phyloP scores from a whole-genome alignment of 2,329 filamentous ascomycete species.

The Aspergillus sojae region DNA sequence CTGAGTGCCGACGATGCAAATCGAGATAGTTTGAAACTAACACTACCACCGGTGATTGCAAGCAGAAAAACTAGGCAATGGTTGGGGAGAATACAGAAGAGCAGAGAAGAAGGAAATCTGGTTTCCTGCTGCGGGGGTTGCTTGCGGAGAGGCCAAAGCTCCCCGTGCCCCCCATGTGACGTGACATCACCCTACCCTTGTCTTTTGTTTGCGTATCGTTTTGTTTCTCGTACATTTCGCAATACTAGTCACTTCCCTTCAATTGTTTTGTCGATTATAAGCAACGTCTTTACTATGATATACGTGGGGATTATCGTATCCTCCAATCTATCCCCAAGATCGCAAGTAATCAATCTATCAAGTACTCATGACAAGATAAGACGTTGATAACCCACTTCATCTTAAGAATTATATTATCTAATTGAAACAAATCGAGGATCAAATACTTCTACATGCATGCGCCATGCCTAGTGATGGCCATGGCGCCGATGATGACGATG shows the following conservation, averaged over 20 bases:
- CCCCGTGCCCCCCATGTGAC: background rate
- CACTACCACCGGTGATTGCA: background rate
- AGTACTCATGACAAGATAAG: background rate
- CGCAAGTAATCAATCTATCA: background rate
- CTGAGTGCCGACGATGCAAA: background rate
- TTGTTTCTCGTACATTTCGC: background rate
- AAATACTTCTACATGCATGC: no score
- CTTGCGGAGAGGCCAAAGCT: conserved; percentile 4
- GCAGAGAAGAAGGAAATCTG: background rate
- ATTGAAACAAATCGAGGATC: background rate
- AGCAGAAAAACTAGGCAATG: background rate
- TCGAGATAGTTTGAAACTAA: background rate
- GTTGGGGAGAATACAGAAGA: background rate
- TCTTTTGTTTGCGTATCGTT: background rate
- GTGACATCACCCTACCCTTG: conserved; percentile 9
- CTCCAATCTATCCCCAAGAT: background rate
- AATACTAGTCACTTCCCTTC: background rate
- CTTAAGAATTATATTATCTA: background rate
- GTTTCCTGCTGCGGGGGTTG: background rate
- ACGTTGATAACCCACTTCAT: background rate
- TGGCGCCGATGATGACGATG: background rate
- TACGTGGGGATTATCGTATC: background rate
- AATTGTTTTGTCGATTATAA: background rate
- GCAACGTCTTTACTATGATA: background rate
- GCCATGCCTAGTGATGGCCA: background rate